Conservation (phyloP, 2,329 filamentous ascomycete species). For the Mycosphaerella arachidis region DNA sequence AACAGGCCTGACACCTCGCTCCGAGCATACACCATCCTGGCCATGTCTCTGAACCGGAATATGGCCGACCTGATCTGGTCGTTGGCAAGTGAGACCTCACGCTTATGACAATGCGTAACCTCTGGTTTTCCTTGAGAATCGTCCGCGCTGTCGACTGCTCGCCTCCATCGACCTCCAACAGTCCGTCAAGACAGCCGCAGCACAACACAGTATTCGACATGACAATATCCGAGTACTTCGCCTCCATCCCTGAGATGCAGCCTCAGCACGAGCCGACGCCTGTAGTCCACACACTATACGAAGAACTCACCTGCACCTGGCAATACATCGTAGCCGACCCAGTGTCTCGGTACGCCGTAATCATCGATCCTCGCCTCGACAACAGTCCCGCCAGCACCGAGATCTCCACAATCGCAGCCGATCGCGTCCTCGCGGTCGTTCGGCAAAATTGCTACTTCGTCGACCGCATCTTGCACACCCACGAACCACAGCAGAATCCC, state of each 20-base stretch:
- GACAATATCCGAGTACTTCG: neutral
- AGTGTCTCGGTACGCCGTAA: constrained; percentile 44
- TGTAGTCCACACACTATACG: constrained; percentile 32
- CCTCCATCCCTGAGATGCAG: neutral
- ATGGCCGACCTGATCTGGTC: neutral
- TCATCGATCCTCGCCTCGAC: constrained; percentile 61
- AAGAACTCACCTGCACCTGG: constrained; percentile 51
- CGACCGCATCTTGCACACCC: constrained; percentile 21
- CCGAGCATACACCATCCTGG: neutral
- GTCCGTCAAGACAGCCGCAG: neutral
- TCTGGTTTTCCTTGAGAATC: neutral
- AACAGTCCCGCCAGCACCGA: constrained; percentile 41
- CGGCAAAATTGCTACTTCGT: constrained; percentile 18
- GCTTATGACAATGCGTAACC: neutral
- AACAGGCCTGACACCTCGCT: neutral
- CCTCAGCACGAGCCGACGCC: constrained; percentile 13
- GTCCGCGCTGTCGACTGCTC: neutral
- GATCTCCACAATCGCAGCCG: constrained; percentile 23
- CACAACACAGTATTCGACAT: neutral
- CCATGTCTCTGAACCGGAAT: neutral
- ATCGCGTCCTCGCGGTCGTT: constrained; percentile 15
- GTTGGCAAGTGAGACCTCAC: neutral
- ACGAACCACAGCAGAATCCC: constrained; percentile 15
- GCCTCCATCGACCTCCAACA: neutral
- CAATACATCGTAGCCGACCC: constrained; percentile 59